Evolutionary conservation across 2,329 filamentous ascomycete species (phyloP), one percentile per base, ranked within the genome.

Genomic region (Laburnicola sp.): DNA sequence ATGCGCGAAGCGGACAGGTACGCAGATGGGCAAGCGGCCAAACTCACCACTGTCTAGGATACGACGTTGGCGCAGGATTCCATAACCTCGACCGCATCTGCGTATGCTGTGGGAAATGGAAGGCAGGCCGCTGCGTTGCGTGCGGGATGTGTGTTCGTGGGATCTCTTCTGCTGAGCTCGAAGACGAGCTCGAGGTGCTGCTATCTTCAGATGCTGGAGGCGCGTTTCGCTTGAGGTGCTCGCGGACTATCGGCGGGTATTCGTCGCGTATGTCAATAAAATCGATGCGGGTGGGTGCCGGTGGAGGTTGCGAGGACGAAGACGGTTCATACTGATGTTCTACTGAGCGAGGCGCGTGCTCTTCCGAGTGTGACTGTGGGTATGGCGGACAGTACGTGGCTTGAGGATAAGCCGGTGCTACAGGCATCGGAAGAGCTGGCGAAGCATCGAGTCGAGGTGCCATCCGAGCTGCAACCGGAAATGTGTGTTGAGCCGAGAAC

Each of bases 181-280:
- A 56, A 2, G n/a, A 37, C 25, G 52, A 50, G 36, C 52, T 58
- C 1, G 48, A 57, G 35, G 48, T 49, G n/a, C 34, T 37, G 9
- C n/a, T n/a, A n/a, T n/a, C n/a, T n/a, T n/a, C n/a, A n/a, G 42
- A 2, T 7, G 30, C 25, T 37, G 7, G 8, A 21, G 11, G 27
- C 22, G 27, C 23, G 8, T n/a, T n/a, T n/a, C n/a, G n/a, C n/a
- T n/a, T n/a, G 5, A 60, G 41, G 2, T 32, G 48, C 40, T 62
- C 48, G 6, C 58, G 44, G 6, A 66, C 44, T 3, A 63, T 47
- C 6, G 48, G 43, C 4, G 64, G 63, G 21, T 60, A 59, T 11
- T 63, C 53, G 6, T 65, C 63, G 16, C 59, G 58, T 2, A 65
- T 56, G 27, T 59, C 50, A 35, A 68, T 56, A 30, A 53, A 63